Percentiles rank a stretch among this genome's conserved stretches.
These are phyloP conservation scores for Acanthamoeba healyi DNA, from an alignment of 208 protist genomes.

Conservation along the genomic window DNA sequence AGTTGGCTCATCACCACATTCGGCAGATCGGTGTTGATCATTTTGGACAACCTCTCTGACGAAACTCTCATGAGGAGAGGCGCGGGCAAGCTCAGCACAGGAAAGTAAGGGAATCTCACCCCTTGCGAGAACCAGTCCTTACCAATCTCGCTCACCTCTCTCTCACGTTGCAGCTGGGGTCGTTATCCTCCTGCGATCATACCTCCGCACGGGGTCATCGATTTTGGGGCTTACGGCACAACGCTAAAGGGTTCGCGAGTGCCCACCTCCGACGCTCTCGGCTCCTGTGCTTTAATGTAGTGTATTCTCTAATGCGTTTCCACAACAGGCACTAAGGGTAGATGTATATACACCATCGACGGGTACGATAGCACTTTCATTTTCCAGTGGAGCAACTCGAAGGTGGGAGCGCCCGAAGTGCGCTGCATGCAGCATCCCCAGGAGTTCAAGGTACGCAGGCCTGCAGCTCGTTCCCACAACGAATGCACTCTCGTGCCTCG, in stretches of 20 bases:
- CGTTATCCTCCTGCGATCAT: slow-evolving; percentile 18
- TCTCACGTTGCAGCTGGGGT: neutral
- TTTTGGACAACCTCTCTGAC: slow-evolving; percentile 29
- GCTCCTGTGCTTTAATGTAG: neutral
- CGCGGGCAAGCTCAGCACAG: slow-evolving; percentile 29
- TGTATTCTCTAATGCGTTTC: too few species aligned
- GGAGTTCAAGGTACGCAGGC: slow-evolving; percentile 40
- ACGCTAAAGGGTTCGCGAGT: neutral
- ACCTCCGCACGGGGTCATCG: neutral
- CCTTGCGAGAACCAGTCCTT: neutral
- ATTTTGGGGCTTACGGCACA: slow-evolving; percentile 48
- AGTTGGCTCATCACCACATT: neutral
- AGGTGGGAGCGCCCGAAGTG: slow-evolving; percentile 30
- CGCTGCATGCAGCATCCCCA: neutral
- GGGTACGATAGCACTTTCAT: slow-evolving; percentile 28
- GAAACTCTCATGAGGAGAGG: slow-evolving; percentile 46
- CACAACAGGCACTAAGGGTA: slow-evolving; percentile 18
- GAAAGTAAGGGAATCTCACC: neutral
- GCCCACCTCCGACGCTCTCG: neutral
- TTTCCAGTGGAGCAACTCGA: slow-evolving; percentile 61
- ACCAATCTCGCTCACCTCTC: neutral
- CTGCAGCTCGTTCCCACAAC: neutral
- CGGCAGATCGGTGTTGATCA: slow-evolving; percentile 46
- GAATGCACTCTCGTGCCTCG: neutral
- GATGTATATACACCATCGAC: slow-evolving; percentile 61